phyloP scores from a whole-genome alignment of 805 yeast species.

The Candida bentonensis region DNA sequence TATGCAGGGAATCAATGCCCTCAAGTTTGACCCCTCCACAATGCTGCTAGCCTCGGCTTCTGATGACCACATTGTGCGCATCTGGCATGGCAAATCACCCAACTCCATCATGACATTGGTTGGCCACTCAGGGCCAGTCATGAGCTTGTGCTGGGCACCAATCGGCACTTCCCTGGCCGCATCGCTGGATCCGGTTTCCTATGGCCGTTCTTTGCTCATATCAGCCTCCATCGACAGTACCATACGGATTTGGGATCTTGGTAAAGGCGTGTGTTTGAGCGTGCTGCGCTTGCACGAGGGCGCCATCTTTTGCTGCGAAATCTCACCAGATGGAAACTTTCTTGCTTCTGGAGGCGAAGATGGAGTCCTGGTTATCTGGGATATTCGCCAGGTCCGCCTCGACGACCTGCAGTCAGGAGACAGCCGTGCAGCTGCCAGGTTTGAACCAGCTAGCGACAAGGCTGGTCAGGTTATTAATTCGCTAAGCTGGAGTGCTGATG shows the following conservation, averaged over 20 bases:
- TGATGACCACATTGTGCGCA: slow-evolving; percentile 57
- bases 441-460: slow-evolving; percentile 2
- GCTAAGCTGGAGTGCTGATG: slow-evolving; percentile 11
- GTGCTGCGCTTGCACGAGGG: slow-evolving; percentile 31
- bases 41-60: slow-evolving; percentile 59
- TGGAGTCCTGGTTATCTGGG: slow-evolving; percentile 32
- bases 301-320: slow-evolving; percentile 39
- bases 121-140: slow-evolving; percentile 16
- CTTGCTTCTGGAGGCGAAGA: slow-evolving; percentile 55
- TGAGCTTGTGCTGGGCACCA: slow-evolving; percentile 5
- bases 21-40: slow-evolving; percentile 37
- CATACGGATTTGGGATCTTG: slow-evolving; percentile 51
- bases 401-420: not conserved
- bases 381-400: slow-evolving; percentile 5
- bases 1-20: slow-evolving; percentile 37
- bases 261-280: slow-evolving; percentile 17
- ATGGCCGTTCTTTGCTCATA: slow-evolving; percentile 20
- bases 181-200: slow-evolving; percentile 3
- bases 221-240: slow-evolving; percentile 56
- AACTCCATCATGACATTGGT: slow-evolving; percentile 11
- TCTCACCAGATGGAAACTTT: slow-evolving; percentile 35
- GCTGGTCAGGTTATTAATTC: slow-evolving; percentile 4
- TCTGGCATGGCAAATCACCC: slow-evolving; percentile 57
- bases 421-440: slow-evolving; percentile 7
- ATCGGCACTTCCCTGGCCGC: slow-evolving; percentile 7